Conservation (phyloP, 2,329 filamentous ascomycete genomes). For the Nemania serpens region DNA sequence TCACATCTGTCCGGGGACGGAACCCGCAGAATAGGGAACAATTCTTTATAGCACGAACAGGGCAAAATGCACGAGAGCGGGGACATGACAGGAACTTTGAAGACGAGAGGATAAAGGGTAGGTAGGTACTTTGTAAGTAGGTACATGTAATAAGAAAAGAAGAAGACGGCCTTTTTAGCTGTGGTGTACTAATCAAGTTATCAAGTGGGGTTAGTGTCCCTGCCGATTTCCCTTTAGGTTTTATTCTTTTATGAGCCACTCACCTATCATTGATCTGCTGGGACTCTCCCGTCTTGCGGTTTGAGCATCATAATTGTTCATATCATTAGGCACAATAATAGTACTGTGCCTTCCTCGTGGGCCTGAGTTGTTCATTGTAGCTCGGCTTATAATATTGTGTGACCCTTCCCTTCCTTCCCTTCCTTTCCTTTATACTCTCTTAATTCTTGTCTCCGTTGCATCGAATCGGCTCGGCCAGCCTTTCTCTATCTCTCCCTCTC, state of each 20-base stretch:
- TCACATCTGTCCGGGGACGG: neutral
- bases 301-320: no score
- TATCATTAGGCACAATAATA: neutral
- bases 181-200: neutral
- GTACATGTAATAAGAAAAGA: no score
- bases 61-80: neutral
- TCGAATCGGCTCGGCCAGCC: conserved; percentile 2
- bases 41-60: neutral
- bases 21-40: neutral
- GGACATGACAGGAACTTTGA: neutral
- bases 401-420: neutral
- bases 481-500: neutral
- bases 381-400: neutral
- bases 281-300: no score
- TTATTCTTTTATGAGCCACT: neutral
- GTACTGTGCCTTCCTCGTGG: neutral
- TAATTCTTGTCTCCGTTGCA: neutral
- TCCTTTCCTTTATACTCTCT: neutral
- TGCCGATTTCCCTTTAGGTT: neutral
- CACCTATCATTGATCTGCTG: neutral
- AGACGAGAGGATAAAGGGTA: no score
- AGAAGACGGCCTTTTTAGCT: no score
- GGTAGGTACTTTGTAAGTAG: no score
- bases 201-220: neutral
- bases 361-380: neutral